Base-by-base conservation (phyloP, 306 rosid genomes). In the Glycine latifolia region DNA sequence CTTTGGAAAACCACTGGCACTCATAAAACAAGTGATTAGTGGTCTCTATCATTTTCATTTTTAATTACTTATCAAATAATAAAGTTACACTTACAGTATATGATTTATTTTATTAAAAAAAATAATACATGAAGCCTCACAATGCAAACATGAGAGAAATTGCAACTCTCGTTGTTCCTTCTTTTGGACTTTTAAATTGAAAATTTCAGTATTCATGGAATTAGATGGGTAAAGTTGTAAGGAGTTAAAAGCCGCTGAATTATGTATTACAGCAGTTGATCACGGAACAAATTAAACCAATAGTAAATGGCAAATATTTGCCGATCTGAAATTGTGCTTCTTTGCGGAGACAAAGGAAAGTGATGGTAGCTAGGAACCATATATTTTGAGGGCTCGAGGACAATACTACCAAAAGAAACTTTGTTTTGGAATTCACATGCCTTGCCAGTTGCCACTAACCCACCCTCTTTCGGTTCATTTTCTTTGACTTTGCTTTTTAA, bases 381-480 rank as follows among this genome's bases (percentile, higher is more conserved):
- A 58, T 84, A 70, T 85, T 90, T 91, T 88, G 90, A 90, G 92
- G 88, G 92, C 97, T 94, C 97, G 94, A 94, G 97, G 87, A 79
- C 75, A 89, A 88, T 88, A 85, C 79, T 84, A 88, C 91, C 92
- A 90, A 90, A 90, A 72, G 2, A 76, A 33, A 68, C 3, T 76
- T 81, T 71, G 58, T 71, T 87, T 83, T 79, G 68, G 70, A 56
- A 82, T 83, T 79, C 58, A 81, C 1, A 26, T 20, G 26, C 26
- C 26, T 20, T 20, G 67, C 77, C n/a, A n/a, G n/a, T n/a, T 75
- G 26, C 79, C 66, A 16, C 77, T 60, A 69, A 71, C 44, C 46
- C 62, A 17, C 10, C 68, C 26, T 59, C 54, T 4, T 1, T 26
- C 14, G 8, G 17, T 81, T 81, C 37, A 26, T 74, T 81, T 37